These are phyloP conservation scores for Botrytis porri DNA, from an alignment of 2,329 filamentous ascomycete genomes.

Conservation along the genomic window DNA sequence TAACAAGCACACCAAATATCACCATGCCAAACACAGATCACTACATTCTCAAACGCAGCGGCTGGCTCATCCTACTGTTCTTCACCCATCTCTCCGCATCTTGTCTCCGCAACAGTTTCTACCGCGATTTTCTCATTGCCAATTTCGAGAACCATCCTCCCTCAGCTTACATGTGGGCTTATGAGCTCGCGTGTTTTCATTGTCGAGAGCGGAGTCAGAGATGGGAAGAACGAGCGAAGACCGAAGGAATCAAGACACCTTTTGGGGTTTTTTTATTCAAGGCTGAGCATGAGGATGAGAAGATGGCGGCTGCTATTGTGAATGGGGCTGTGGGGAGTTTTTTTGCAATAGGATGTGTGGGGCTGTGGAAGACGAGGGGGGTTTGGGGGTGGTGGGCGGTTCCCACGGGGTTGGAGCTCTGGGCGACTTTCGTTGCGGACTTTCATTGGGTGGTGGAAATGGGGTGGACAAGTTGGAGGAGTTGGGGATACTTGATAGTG, in stretches of 20 bases:
- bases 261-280: neutral
- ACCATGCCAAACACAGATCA: neutral
- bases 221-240: neutral
- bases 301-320: neutral
- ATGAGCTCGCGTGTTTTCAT: neutral
- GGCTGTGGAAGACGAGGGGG: constrained; percentile 6
- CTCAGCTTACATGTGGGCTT: neutral
- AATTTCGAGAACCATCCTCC: neutral
- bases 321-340: neutral
- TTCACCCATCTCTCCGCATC: neutral
- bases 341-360: neutral
- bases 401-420: neutral
- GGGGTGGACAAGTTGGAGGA: neutral
- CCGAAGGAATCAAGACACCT: neutral
- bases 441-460: neutral
- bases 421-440: neutral
- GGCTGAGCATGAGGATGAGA: neutral
- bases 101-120: neutral
- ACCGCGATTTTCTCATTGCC: neutral
- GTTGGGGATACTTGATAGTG: too few species aligned
- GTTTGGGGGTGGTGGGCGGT: constrained; percentile 13
- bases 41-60: constrained; percentile 6
- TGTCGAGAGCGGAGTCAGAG: neutral
- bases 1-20: neutral
- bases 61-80: constrained; percentile 9